A percentile compares a stretch with the other conserved stretches of the same genome.
These are phyloP conservation scores for Lactarius hengduanensis DNA, from an alignment of 768 basidiomycete species.

Conservation along the genomic window DNA sequence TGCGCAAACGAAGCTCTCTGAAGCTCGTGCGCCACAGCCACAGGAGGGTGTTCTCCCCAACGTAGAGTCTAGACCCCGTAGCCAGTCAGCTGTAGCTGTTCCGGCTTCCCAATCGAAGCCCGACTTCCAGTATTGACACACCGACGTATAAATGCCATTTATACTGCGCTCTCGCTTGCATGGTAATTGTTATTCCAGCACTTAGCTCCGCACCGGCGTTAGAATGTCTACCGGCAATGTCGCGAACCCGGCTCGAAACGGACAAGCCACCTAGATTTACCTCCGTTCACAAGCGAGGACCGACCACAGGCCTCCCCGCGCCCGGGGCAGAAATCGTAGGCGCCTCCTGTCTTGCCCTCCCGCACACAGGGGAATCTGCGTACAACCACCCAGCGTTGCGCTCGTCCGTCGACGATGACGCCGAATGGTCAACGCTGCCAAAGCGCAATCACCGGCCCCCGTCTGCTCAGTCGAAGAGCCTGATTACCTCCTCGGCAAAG, in stretches of 20 bases:
- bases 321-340: background rate
- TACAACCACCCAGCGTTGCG: slow-evolving; percentile 19
- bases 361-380: slow-evolving; percentile 4
- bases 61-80: background rate
- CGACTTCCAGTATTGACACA: background rate
- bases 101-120: no score
- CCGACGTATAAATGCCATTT: slow-evolving; percentile 1
- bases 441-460: slow-evolving; percentile 8
- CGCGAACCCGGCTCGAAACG: background rate
- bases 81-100: background rate
- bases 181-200: slow-evolving; percentile 1
- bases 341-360: background rate
- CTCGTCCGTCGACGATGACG: slow-evolving; percentile 3
- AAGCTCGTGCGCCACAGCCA: background rate
- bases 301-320: background rate
- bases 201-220: background rate
- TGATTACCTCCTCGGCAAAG: slow-evolving; percentile 13
- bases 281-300: background rate
- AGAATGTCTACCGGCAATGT: background rate
- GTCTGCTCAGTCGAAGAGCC: background rate
- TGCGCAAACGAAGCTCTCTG: background rate
- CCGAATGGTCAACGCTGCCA: slow-evolving; percentile 23
- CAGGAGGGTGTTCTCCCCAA: background rate
- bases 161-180: background rate
- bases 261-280: background rate